A percentile compares a stretch with the other conserved stretches of the same genome.
Conservation (phyloP, 2,329 filamentous ascomycete genomes). For the Lecanicillium sp. region DNA sequence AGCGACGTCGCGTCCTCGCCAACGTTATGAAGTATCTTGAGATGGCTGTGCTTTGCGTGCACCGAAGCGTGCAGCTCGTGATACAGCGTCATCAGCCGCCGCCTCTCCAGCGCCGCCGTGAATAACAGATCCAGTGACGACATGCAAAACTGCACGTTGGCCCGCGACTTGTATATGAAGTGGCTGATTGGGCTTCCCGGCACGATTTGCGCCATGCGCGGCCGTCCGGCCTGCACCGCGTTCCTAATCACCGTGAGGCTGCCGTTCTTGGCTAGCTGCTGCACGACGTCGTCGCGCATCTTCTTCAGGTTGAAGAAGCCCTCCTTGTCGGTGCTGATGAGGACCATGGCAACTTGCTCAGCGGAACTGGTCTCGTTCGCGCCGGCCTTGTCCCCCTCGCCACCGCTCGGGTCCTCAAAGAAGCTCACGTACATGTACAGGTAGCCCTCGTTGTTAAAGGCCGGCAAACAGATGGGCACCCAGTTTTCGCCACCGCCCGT, state of each 20-base stretch:
- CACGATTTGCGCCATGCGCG: conserved; percentile 64
- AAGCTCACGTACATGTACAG: conserved; percentile 99
- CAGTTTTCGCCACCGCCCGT: conserved; percentile 90
- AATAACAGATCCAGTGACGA: conserved; percentile 70
- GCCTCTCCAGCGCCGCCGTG: conserved; percentile 44
- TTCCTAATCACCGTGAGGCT: conserved; percentile 66
- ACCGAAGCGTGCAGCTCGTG: conserved; percentile 74
- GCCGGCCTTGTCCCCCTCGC: conserved; percentile 39
- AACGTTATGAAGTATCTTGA: conserved; percentile 79
- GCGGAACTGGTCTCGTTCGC: conserved; percentile 58
- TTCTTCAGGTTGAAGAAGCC: conserved; percentile 84
- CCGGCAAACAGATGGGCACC: conserved; percentile 92
- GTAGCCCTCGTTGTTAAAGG: conserved; percentile 94
- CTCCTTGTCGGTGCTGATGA: conserved; percentile 90
- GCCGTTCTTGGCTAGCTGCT: conserved; percentile 68
- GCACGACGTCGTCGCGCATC: conserved; percentile 54
- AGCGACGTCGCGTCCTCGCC: conserved; percentile 70
- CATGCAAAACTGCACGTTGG: conserved; percentile 95
- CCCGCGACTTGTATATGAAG: conserved; percentile 91
- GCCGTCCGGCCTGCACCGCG: conserved; percentile 65
- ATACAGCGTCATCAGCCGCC: conserved; percentile 77
- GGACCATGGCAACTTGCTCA: conserved; percentile 80
- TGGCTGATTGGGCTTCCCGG: conserved; percentile 77
- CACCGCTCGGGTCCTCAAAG: conserved; percentile 52
- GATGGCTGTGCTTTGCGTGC: conserved; percentile 75